phyloP scores from a whole-genome alignment of 2,329 filamentous ascomycete species.

The Pseudohalonectria lignicola region DNA sequence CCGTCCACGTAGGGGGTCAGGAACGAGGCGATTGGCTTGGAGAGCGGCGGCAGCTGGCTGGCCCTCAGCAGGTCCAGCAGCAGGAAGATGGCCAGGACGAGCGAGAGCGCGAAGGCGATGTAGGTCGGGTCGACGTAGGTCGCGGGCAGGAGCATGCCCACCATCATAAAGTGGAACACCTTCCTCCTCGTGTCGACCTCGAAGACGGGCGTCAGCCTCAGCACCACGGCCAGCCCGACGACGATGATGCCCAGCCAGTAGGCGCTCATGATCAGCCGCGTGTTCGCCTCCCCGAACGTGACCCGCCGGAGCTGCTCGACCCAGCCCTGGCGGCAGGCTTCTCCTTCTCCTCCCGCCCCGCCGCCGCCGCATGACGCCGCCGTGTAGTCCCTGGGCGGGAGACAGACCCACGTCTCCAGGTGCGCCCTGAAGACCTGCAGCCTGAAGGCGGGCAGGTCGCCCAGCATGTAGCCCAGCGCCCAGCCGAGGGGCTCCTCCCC shows the following conservation, averaged over 20 bases:
- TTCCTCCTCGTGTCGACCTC: slow-evolving; percentile 95
- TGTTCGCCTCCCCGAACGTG: slow-evolving; percentile 65
- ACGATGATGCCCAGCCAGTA: slow-evolving; percentile 66
- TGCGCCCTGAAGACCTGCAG: slow-evolving; percentile 58
- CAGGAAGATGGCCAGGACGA: slow-evolving; percentile 76
- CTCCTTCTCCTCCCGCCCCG: no score
- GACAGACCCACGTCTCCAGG: slow-evolving; percentile 63
- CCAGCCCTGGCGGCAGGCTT: slow-evolving; percentile 44
- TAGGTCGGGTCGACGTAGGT: slow-evolving; percentile 82
- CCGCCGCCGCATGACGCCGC: slow-evolving; percentile 9
- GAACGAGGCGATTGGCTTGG: slow-evolving; percentile 75
- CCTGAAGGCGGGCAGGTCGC: slow-evolving; percentile 62
- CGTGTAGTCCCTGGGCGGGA: slow-evolving; percentile 36
- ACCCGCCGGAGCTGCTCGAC: slow-evolving; percentile 53
- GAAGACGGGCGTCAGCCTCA: slow-evolving; percentile 62
- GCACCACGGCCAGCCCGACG: slow-evolving; percentile 62
- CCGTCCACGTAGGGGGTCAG: slow-evolving; percentile 92
- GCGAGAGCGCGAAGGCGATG: slow-evolving; percentile 63
- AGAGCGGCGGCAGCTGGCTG: slow-evolving; percentile 82
- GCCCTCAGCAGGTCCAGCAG: slow-evolving; percentile 83
- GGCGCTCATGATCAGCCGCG: slow-evolving; percentile 61
- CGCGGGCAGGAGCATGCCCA: slow-evolving; percentile 83
- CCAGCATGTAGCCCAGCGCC: slow-evolving; percentile 83
- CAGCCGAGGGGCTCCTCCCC: slow-evolving; percentile 80
- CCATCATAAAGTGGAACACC: slow-evolving; percentile 98